Evolutionary conservation across 148 eudicot species (phyloP).

Genomic region (Rhododendron henanense): DNA sequence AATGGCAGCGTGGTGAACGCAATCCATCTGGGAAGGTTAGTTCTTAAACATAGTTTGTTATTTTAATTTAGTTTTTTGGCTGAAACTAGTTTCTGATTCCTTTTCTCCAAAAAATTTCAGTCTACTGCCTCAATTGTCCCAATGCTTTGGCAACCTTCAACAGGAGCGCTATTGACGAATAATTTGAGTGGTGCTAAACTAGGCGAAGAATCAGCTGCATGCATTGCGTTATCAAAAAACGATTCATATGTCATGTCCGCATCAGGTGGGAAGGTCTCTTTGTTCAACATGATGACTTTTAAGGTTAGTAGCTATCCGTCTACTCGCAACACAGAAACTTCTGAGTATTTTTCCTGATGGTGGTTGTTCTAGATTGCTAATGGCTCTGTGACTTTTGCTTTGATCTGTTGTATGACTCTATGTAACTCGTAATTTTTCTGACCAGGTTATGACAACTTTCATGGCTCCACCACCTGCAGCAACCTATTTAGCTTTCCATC

Average conservation of each 20-base stretch:
- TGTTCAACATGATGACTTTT: constrained; percentile 68
- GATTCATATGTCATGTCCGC: constrained; percentile 71
- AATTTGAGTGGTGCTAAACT: constrained; percentile 35
- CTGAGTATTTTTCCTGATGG: neutral
- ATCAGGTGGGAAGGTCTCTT: constrained; percentile 56
- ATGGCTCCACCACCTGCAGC: constrained; percentile 68
- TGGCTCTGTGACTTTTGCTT: neutral
- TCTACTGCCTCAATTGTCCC: constrained; percentile 46
- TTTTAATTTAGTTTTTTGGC: neutral
- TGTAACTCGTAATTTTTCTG: constrained; percentile 12
- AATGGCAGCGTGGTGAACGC: constrained; percentile 60
- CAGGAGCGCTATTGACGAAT: constrained; percentile 50
- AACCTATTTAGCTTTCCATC: constrained; percentile 55
- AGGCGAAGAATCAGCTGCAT: constrained; percentile 42
- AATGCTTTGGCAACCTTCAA: constrained; percentile 54
- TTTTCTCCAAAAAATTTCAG: constrained; percentile 23
- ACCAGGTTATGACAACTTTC: constrained; percentile 62
- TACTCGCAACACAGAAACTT: neutral
- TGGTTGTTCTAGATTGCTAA: neutral
- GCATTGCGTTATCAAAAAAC: constrained; percentile 60
- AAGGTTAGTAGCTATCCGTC: constrained; percentile 27
- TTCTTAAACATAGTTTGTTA: neutral
- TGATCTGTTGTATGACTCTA: neutral
- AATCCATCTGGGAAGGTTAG: constrained; percentile 46
- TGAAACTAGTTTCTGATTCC: constrained; percentile 3